Evolutionary conservation across 495 filamentous ascomycete genomes (phyloP), one percentile per base, ranked within the genome.

Genomic region (Aspergillus hancockii): DNA sequence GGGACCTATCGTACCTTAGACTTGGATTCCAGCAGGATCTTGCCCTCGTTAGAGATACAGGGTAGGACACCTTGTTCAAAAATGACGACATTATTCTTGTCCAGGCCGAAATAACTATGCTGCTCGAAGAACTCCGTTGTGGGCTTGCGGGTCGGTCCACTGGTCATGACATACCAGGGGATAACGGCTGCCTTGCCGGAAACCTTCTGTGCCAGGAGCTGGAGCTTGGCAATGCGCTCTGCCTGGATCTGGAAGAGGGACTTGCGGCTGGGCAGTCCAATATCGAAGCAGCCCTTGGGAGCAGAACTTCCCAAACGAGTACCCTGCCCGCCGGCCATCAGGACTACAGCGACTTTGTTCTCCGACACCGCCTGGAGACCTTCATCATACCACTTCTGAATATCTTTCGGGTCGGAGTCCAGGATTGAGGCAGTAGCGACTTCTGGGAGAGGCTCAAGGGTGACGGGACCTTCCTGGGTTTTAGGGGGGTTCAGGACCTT

Each of bases 81-180:
- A 73, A 99, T 88, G 54, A 88, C 72, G 52, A 99, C 88, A 72
- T 98, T 92, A 71, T 88, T 86, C 72, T 90, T 83, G 49, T 87
- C 75, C 51, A 99, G 76, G 2, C 95, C 93, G 70, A 99, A 99
- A 74, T 91, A 97, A 25, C 84, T 83, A 75, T 97, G 79, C 70
- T 95, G 78, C 74, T 89, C 78, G 74, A 99, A 99, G 80, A 92
- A 99, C 55, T 88, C 82, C 81, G 96, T 90, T 8, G 94, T 99
- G 10, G 92, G 90, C 54, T 85, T 84, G 63, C 93, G 84, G 13
- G 94, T 99, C n/a, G 94, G 95, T 10, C 94, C 94, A 65, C 91
- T 96, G 60, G 94, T 99, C 94, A 99, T 99, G 68, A 99, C 89
- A 77, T 98, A 99, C 94, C 94, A 99, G 8, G 94, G 95, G 31